These are phyloP conservation scores for Stephanodiscus minutulus DNA, from an alignment of 108 stramenopile genomes.

Conservation along the genomic window DNA sequence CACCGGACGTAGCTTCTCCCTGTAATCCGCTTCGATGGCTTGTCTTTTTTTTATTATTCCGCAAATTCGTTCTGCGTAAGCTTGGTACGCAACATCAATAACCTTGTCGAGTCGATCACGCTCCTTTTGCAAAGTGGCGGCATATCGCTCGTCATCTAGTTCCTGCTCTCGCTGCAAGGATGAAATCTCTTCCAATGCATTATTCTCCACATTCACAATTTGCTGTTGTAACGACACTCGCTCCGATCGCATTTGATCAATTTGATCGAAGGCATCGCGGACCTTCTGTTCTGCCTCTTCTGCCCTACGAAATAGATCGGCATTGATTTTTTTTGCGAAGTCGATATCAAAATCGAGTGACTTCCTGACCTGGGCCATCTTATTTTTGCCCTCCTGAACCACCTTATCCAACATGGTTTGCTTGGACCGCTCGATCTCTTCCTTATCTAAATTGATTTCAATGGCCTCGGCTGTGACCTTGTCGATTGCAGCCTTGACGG, in stretches of 20 bases:
- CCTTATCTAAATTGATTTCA: constrained; percentile 23
- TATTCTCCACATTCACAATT: constrained; percentile 28
- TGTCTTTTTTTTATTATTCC: constrained; percentile 18
- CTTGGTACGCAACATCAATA: constrained; percentile 21
- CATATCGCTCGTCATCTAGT: constrained; percentile 28
- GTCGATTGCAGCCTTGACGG: constrained; percentile 21
- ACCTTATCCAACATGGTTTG: constrained; percentile 25
- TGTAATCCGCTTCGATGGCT: constrained; percentile 18
- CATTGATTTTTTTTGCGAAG: constrained; percentile 13
- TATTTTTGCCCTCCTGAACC: constrained; percentile 20
- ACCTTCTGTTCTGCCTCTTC: constrained; percentile 31
- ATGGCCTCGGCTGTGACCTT: constrained; percentile 24
- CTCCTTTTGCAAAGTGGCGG: constrained; percentile 17
- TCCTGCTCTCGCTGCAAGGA: constrained; percentile 21
- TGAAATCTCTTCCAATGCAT: constrained; percentile 30
- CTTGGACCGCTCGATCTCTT: constrained; percentile 23
- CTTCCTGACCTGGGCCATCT: constrained; percentile 17
- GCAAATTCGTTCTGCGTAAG: constrained; percentile 24
- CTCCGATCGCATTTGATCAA: constrained; percentile 24
- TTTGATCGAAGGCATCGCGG: constrained; percentile 22
- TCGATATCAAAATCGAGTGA: constrained; percentile 15
- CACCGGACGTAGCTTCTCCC: constrained; percentile 12
- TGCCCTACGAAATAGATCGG: constrained; percentile 24
- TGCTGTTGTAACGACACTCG: constrained; percentile 30
- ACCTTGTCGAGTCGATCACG: constrained; percentile 26